phyloP scores from a whole-genome alignment of 768 basidiomycete species.

The Agaricus subrufescens region DNA sequence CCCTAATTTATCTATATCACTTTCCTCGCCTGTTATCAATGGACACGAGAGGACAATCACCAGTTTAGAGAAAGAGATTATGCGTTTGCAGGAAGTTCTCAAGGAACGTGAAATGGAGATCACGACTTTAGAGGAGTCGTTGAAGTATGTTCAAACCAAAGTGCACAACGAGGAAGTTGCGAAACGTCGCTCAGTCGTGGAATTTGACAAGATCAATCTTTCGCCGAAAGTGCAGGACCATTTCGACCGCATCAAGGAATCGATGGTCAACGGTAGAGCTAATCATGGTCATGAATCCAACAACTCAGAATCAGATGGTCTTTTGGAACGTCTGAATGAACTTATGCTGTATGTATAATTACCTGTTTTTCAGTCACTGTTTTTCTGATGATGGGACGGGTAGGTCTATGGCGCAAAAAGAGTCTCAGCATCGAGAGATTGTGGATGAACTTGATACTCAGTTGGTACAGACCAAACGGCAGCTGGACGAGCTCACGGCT shows the following conservation, averaged over 20 bases:
- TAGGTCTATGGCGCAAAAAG: constrained; percentile 97
- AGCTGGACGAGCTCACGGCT: constrained; percentile 77
- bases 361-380: not conserved
- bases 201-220: constrained; percentile 32
- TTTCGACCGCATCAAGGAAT: constrained; percentile 70
- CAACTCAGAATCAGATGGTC: constrained; percentile 59
- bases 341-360: constrained; percentile 74
- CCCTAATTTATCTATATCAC: constrained; percentile 57
- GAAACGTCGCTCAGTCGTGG: not conserved
- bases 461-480: constrained; percentile 63
- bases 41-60: constrained; percentile 66
- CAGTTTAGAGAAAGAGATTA: constrained; percentile 92
- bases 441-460: constrained; percentile 71
- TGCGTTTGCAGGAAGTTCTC: constrained; percentile 90
- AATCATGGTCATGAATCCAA: constrained; percentile 33
- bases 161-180: constrained; percentile 1
- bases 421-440: constrained; percentile 79
- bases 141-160: constrained; percentile 32
- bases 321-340: constrained; percentile 78
- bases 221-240: constrained; percentile 71
- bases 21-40: constrained; percentile 30
- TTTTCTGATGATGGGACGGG: constrained; percentile 10
- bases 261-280: constrained; percentile 50
- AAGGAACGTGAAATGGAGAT: constrained; percentile 94
- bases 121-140: constrained; percentile 56